These are phyloP conservation scores for Calonectria leucothoes DNA, from an alignment of 2,329 filamentous ascomycete species.

Conservation along the genomic window DNA sequence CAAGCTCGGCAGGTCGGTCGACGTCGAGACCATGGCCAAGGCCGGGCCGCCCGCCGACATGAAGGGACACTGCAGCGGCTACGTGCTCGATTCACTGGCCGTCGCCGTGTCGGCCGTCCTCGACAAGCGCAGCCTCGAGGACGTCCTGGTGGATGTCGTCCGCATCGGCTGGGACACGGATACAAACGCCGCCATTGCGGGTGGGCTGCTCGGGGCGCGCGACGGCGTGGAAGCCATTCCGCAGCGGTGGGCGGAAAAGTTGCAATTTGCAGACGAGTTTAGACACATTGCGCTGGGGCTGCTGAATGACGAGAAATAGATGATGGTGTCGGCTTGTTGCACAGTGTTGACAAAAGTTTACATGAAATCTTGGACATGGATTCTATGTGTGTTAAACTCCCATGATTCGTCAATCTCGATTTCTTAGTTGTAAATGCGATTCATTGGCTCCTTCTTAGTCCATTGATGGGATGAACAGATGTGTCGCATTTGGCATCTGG, in stretches of 20 bases:
- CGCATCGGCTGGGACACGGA: constrained; percentile 58
- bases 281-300: constrained; percentile 16
- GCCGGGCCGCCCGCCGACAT: constrained; percentile 45
- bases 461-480: background rate
- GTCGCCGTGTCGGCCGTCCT: constrained; percentile 56
- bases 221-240: constrained; percentile 57
- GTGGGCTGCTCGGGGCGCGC: constrained; percentile 57
- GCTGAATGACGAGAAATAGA: background rate
- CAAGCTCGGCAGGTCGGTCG: constrained; percentile 40
- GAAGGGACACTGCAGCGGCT: constrained; percentile 49
- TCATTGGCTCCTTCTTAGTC: background rate
- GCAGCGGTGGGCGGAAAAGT: constrained; percentile 49
- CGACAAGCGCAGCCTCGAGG: constrained; percentile 52
- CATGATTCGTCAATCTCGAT: background rate
- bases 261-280: constrained; percentile 56
- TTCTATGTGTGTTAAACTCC: too few species aligned
- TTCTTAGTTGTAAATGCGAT: background rate
- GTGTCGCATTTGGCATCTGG: background rate
- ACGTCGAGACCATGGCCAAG: constrained; percentile 43
- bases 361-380: too few species aligned
- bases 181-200: constrained; percentile 59
- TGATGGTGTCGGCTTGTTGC: background rate
- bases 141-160: constrained; percentile 59
- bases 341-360: background rate
- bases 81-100: constrained; percentile 56